These are phyloP conservation scores for Rehmannia glutinosa DNA, from an alignment of 257 asterid genomes.

Conservation along the genomic window DNA sequence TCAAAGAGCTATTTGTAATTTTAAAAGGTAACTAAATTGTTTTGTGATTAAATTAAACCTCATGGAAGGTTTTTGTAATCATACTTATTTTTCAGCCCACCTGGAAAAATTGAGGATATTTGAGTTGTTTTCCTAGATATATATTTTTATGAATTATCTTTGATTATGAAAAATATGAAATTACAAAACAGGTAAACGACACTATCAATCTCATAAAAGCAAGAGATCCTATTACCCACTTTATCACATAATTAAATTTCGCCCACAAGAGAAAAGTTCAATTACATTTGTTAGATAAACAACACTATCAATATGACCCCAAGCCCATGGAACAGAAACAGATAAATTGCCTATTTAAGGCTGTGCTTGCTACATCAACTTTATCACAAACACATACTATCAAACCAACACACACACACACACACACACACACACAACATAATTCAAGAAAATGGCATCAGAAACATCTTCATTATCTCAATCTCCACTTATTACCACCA, in stretches of 20 bases:
- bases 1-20: too few species aligned
- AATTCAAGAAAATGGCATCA: conserved; percentile 28
- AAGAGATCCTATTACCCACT: neutral
- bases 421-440: neutral
- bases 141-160: neutral
- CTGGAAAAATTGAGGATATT: too few species aligned
- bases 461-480: conserved; percentile 18
- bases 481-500: conserved; percentile 10
- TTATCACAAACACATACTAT: conserved; percentile 10
- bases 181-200: conserved; percentile 15
- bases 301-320: conserved; percentile 7
- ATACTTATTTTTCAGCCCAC: too few species aligned
- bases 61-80: too few species aligned
- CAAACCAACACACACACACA: neutral
- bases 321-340: conserved; percentile 1
- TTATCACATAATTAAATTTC: neutral
- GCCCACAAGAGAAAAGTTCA: conserved; percentile 12
- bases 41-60: too few species aligned
- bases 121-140: too few species aligned
- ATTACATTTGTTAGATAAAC: conserved; percentile 14
- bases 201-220: conserved; percentile 9
- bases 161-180: neutral
- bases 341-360: conserved; percentile 23
- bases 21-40: too few species aligned
- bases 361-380: conserved; percentile 13